Conservation (phyloP, 2,329 filamentous ascomycete genomes). For the Madurella fahalii region DNA sequence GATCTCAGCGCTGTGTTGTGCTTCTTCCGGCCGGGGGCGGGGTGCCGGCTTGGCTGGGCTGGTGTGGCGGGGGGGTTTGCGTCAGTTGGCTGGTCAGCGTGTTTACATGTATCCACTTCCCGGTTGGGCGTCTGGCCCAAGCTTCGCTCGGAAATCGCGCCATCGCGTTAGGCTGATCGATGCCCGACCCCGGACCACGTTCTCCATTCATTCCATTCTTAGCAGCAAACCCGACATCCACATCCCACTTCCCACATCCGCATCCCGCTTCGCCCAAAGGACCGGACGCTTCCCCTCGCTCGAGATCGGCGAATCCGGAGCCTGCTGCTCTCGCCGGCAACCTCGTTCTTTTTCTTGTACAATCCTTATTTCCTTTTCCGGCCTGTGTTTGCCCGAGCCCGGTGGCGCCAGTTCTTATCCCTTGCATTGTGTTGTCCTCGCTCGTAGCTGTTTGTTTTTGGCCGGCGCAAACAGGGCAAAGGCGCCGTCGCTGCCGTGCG, state of each 20-base stretch:
- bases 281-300: constrained; percentile 11
- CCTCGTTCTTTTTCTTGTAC: constrained; percentile 10
- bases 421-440: not conserved
- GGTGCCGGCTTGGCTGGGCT: too few relatives aligned
- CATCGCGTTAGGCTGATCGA: not conserved
- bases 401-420: not conserved
- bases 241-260: not conserved
- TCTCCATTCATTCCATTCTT: not conserved
- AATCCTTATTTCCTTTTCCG: constrained; percentile 8
- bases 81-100: not conserved
- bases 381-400: not conserved
- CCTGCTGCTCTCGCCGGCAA: constrained; percentile 1
- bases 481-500: constrained; percentile 10
- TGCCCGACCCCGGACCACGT: not conserved
- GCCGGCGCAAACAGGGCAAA: constrained; percentile 5
- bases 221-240: not conserved
- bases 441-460: constrained; percentile 8
- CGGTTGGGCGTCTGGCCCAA: not conserved
- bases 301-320: constrained; percentile 5
- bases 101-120: not conserved
- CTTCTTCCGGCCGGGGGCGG: too few relatives aligned
- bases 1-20: too few relatives aligned
- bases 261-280: not conserved
- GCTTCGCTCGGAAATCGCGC: constrained; percentile 2
- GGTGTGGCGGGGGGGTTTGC: too few relatives aligned